Conservation (phyloP, 2,329 filamentous ascomycete genomes). For the Verticillium longisporum region DNA sequence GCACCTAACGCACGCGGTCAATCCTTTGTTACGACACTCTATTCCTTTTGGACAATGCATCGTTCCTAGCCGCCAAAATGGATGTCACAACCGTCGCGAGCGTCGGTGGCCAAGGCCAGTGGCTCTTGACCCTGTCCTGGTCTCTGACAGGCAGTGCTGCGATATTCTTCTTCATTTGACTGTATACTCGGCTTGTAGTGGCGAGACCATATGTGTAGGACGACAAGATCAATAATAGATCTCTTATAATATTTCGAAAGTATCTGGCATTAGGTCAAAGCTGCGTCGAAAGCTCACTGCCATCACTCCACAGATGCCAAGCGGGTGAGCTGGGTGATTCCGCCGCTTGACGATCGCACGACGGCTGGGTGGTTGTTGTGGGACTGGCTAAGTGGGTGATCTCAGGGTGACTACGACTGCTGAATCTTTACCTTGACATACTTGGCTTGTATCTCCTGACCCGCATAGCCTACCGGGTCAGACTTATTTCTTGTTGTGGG, state of each 20-base stretch:
- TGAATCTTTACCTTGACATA: not conserved
- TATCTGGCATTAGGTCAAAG: not conserved
- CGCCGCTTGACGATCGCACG: not conserved
- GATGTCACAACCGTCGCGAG: not conserved
- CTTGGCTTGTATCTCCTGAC: not conserved
- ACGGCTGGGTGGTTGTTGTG: not conserved
- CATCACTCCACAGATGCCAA: not conserved
- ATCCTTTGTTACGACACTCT: not conserved
- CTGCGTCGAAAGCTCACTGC: not conserved
- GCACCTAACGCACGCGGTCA: not conserved
- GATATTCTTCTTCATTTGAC: constrained; percentile 22
- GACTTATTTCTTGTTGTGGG: not conserved
- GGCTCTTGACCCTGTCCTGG: constrained; percentile 17
- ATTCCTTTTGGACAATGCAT: not conserved
- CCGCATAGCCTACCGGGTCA: not conserved
- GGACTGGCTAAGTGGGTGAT: not conserved
- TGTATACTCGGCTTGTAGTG: constrained; percentile 19
- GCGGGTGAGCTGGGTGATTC: not conserved
- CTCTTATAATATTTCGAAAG: constrained; percentile 12
- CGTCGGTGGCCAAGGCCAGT: not conserved
- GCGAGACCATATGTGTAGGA: not conserved
- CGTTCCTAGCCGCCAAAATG: not conserved
- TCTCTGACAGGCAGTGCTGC: constrained; percentile 13
- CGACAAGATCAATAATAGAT: not conserved
- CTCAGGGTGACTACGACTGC: not conserved